Evolutionary conservation across 805 yeast genomes (phyloP).

Genomic region (Spathaspora passalidarum): DNA sequence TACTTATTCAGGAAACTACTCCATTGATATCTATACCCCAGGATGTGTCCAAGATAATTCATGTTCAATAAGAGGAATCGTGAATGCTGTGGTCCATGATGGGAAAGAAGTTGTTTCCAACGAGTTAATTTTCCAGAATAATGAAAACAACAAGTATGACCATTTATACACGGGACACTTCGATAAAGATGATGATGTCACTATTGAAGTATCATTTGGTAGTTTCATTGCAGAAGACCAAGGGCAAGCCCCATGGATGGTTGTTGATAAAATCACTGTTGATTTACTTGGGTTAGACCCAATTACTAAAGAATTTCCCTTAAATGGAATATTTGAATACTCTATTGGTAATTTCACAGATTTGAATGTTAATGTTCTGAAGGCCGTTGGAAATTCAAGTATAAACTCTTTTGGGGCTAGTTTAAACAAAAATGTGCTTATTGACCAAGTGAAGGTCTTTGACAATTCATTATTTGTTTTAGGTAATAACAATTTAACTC

Average conservation of each 20-base stretch:
- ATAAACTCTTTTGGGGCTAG: slow-evolving; percentile 34
- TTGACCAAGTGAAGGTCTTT: slow-evolving; percentile 28
- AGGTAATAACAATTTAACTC: slow-evolving; percentile 41
- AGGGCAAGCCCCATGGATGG: slow-evolving; percentile 44
- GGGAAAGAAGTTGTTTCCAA: slow-evolving; percentile 42
- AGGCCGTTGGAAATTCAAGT: slow-evolving; percentile 32
- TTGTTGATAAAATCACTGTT: slow-evolving; percentile 63
- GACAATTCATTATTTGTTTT: slow-evolving; percentile 38
- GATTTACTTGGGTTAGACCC: slow-evolving; percentile 28
- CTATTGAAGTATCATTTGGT: slow-evolving; percentile 14
- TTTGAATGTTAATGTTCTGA: background rate
- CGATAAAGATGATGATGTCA: slow-evolving; percentile 20
- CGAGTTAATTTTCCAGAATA: slow-evolving; percentile 69
- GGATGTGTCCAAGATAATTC: slow-evolving; percentile 73
- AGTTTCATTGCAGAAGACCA: slow-evolving; percentile 13
- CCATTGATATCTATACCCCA: slow-evolving; percentile 75
- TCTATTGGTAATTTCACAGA: slow-evolving; percentile 57
- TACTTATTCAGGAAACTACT: slow-evolving; percentile 69
- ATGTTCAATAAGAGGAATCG: slow-evolving; percentile 70
- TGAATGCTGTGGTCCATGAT: slow-evolving; percentile 66
- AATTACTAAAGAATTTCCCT: slow-evolving; percentile 20
- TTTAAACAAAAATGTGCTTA: slow-evolving; percentile 28
- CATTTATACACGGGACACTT: slow-evolving; percentile 68
- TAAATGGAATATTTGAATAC: slow-evolving; percentile 85
- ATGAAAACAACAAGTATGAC: slow-evolving; percentile 78